Base-by-base conservation (phyloP, 23 red algal genomes). In the Gracilariopsis chorda region DNA sequence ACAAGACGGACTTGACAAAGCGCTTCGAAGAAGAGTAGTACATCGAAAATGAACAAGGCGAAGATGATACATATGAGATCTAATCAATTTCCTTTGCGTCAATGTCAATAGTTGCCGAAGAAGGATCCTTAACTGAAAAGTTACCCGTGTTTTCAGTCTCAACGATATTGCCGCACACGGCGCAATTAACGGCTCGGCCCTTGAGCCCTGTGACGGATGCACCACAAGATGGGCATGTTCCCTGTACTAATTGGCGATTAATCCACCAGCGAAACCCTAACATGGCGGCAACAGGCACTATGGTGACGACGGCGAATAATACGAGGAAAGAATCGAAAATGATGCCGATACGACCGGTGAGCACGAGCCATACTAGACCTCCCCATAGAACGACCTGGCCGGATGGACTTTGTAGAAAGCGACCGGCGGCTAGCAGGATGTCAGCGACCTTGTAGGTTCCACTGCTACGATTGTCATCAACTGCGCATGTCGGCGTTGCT, bases 291-390 rank as follows among this genome's bases (percentile, higher is more conserved):
- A 92, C 80, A 14, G 94, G 94, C 4, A 90, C 94, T 32, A 96
- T 64, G 25, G 78, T 92, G 53, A 96, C 45, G 2, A 96, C 41
- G 1, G 80, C 87, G 53, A 96, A 96, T 29, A 96, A 27, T 27
- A 96, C 65, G 12, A 96, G 87, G 60, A 96, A 92, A 4, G 94
- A 96, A 47, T 96, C 94, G 43, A 96, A 96, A 16, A 96, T 88
- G 10, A 96, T 69, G 29, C 94, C 94, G 47, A 96, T 92, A 29
- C 94, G 87, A 25, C 94, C 94, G 1, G 87, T 92, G 32, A 96
- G 44, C 33, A 96, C 94, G 17, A 96, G 94, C 94, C 94, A 96
- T 33, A 92, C 80, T 12, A 96, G 87, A 48, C 80, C 47, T 41
- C 47, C 87, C 94, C 94, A 96, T 1, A 91, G 55, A 0, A 88